phyloP scores from a whole-genome alignment of 1,284 basidiomycete genomes.

The Melampsora larici-populina region DNA sequence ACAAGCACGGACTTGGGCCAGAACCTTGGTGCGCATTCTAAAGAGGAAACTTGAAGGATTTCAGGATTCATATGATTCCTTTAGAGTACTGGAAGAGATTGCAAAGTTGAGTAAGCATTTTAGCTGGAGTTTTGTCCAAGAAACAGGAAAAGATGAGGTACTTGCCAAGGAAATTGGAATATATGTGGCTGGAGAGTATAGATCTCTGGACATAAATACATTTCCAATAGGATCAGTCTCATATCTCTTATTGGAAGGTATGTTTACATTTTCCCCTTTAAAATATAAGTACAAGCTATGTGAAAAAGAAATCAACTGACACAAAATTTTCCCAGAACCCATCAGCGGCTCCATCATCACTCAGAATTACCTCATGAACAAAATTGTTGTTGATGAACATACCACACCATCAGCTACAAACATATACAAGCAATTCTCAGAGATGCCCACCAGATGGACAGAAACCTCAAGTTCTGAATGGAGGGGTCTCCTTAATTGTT shows the following conservation, averaged over 20 bases:
- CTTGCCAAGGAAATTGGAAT: neutral
- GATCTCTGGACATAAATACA: neutral
- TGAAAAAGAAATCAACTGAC: neutral
- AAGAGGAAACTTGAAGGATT: neutral
- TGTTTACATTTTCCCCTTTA: neutral
- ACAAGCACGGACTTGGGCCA: neutral
- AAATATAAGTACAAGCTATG: neutral
- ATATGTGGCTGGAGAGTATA: neutral
- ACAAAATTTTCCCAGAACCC: neutral
- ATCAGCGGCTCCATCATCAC: neutral
- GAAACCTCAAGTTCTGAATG: neutral
- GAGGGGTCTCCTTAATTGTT: neutral
- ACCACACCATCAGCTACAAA: neutral
- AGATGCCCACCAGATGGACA: neutral
- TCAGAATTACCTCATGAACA: neutral
- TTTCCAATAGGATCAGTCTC: neutral
- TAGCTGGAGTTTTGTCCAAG: neutral
- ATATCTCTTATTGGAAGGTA: neutral
- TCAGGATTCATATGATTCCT: neutral
- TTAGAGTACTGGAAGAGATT: neutral
- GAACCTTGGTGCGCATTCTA: neutral
- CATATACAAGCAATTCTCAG: neutral
- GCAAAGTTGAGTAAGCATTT: neutral
- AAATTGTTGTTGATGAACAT: neutral
- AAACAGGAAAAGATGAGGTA: neutral